phyloP scores from a whole-genome alignment of 2,329 filamentous ascomycete species.

The Fusarium sp. region DNA sequence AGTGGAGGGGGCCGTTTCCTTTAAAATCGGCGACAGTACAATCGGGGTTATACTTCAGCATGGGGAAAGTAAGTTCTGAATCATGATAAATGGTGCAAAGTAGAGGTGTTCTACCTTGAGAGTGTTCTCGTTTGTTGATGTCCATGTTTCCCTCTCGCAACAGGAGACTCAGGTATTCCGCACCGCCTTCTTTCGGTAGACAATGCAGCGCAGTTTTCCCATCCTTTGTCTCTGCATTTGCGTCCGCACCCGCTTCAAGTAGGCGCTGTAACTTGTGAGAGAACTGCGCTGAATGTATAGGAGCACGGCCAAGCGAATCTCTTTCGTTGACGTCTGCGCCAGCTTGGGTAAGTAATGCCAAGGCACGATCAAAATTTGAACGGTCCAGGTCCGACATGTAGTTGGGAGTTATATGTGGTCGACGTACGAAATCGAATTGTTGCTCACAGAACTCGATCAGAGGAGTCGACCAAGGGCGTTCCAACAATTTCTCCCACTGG shows the following conservation, averaged over 20 bases:
- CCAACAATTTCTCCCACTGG: neutral
- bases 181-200: constrained; percentile 16
- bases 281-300: constrained; percentile 33
- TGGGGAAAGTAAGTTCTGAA: constrained; percentile 7
- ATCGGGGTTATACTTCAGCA: constrained; percentile 37
- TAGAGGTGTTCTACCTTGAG: constrained; percentile 43
- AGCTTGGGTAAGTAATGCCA: constrained; percentile 40
- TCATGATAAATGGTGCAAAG: neutral
- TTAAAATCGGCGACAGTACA: constrained; percentile 28
- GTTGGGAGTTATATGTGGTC: no score
- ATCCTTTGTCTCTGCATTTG: constrained; percentile 24
- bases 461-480: neutral
- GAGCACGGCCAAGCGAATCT: constrained; percentile 21
- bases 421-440: neutral
- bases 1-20: constrained; percentile 42
- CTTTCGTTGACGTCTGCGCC: constrained; percentile 42
- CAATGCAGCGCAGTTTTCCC: constrained; percentile 28
- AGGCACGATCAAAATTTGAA: constrained; percentile 9
- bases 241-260: constrained; percentile 43
- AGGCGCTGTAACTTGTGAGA: constrained; percentile 26
- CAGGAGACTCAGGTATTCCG: constrained; percentile 38
- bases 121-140: constrained; percentile 37
- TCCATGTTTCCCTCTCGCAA: constrained; percentile 41
- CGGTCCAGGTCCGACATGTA: neutral
- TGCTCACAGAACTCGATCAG: neutral